Conservation (phyloP, 2,329 filamentous ascomycete species). For the Coniella lustricola region DNA sequence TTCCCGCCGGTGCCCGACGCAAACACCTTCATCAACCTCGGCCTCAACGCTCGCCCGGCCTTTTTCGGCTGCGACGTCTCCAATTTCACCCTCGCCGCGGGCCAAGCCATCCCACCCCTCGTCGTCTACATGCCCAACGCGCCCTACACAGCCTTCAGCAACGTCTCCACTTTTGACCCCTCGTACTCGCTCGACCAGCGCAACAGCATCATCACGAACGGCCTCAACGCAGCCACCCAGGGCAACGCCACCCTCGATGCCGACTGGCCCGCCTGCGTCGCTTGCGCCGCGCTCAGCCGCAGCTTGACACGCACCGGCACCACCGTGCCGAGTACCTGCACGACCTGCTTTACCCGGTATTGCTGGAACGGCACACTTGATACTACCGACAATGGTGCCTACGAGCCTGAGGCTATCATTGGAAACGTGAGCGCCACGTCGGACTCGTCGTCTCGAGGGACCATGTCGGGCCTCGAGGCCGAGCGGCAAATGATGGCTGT, state of each 20-base stretch:
- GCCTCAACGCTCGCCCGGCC: conserved; percentile 51
- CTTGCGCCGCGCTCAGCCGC: conserved; percentile 76
- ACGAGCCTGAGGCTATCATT: conserved; percentile 27
- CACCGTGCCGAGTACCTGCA: conserved; percentile 63
- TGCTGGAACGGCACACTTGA: conserved; percentile 82
- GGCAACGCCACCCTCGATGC: conserved; percentile 69
- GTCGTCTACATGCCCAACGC: conserved; percentile 71
- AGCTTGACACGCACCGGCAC: conserved; percentile 67
- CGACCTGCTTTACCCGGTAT: conserved; percentile 69
- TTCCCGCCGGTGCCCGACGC: conserved; percentile 53
- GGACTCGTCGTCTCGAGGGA: too few species aligned
- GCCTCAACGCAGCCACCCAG: conserved; percentile 75
- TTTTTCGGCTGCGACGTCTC: conserved; percentile 55
- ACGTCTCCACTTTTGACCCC: conserved; percentile 70
- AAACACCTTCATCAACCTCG: conserved; percentile 49
- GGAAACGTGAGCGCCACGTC: conserved; percentile 15
- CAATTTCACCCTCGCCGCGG: conserved; percentile 24
- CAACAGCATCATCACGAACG: conserved; percentile 78
- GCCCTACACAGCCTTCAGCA: conserved; percentile 70
- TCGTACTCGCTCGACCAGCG: conserved; percentile 59
- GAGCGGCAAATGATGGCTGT: too few species aligned
- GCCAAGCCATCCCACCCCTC: conserved; percentile 22
- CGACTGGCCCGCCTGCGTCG: conserved; percentile 77
- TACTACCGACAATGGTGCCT: conserved; percentile 18
- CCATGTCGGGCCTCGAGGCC: too few species aligned